Evolutionary conservation across 2,329 filamentous ascomycete species (phyloP).

Genomic region (Colletotrichum godetiae): DNA sequence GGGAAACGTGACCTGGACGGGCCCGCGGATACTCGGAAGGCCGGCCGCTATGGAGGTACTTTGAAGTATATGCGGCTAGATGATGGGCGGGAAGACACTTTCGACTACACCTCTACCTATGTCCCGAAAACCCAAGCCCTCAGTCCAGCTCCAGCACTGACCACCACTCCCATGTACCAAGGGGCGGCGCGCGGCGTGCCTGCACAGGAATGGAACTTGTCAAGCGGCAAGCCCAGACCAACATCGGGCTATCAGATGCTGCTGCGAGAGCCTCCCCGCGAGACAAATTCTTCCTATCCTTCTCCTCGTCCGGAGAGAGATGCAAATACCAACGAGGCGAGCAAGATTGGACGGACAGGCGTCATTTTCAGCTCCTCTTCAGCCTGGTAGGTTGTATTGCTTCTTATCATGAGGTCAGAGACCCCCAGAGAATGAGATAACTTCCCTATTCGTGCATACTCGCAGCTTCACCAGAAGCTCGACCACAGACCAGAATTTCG

Average conservation of each 20-base stretch:
- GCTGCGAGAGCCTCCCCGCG: background rate
- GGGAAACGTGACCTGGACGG: background rate
- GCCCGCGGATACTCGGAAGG: constrained; percentile 3
- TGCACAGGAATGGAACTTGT: background rate
- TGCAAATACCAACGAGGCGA: background rate
- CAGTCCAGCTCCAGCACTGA: background rate
- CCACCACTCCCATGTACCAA: background rate
- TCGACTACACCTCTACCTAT: background rate
- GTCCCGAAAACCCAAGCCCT: background rate
- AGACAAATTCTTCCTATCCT: background rate
- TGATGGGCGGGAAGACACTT: background rate
- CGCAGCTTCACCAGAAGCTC: background rate
- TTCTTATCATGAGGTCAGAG: background rate
- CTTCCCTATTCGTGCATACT: background rate
- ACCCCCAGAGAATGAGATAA: background rate
- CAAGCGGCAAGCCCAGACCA: background rate
- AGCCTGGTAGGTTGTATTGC: background rate
- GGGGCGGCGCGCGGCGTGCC: no score
- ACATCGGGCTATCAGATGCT: background rate
- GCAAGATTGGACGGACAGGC: background rate
- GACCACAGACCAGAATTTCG: constrained; percentile 1
- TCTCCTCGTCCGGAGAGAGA: background rate
- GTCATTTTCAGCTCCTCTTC: background rate
- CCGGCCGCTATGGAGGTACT: background rate
- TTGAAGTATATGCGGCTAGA: background rate